Evolutionary conservation across 768 basidiomycete genomes (phyloP).

Genomic region (Pholiota molesta): DNA sequence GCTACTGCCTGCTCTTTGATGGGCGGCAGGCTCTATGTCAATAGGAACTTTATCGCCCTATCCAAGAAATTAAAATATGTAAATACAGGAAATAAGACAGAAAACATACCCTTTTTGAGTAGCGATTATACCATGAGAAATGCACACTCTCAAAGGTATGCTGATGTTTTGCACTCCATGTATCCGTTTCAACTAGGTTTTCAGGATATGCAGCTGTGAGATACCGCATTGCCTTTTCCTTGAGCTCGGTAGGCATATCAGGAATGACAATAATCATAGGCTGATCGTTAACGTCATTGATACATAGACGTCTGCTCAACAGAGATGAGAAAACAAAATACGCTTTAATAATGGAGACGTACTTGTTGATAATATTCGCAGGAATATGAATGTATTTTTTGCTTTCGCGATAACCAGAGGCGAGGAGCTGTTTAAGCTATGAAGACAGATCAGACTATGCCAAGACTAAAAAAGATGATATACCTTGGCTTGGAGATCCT

Average conservation of each 20-base stretch:
- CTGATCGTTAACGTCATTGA: neutral
- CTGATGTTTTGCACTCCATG: neutral
- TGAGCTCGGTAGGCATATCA: neutral
- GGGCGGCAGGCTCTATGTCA: neutral
- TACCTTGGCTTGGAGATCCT: neutral
- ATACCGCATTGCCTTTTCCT: neutral
- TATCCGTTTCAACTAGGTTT: neutral
- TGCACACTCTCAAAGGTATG: slow-evolving; percentile 4
- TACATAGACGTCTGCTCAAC: neutral
- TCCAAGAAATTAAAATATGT: neutral
- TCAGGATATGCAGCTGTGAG: neutral
- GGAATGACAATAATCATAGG: neutral
- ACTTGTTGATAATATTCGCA: neutral
- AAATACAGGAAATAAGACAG: too few species aligned
- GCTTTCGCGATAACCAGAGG: neutral
- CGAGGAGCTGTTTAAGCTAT: neutral
- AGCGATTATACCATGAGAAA: slow-evolving; percentile 14
- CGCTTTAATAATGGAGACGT: too few species aligned
- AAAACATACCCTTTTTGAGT: neutral
- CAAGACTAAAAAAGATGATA: too few species aligned
- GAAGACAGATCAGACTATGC: neutral
- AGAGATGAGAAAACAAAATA: neutral
- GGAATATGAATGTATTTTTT: neutral
- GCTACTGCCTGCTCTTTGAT: neutral
- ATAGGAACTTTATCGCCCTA: neutral